phyloP scores from a whole-genome alignment of 495 filamentous ascomycete species.

The Aspergillus mulundensis region DNA sequence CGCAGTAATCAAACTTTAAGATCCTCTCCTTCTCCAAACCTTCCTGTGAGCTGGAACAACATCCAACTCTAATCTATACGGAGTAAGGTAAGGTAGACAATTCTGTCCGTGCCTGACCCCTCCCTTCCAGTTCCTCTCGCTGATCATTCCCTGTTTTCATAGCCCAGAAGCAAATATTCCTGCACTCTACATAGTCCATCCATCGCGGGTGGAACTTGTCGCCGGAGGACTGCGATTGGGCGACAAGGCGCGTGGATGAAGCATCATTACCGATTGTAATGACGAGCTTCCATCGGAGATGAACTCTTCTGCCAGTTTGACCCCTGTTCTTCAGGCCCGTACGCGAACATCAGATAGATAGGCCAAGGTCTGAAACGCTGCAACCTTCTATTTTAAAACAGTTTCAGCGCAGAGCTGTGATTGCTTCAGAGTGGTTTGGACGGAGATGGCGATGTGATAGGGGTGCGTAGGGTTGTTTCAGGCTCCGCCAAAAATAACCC shows the following conservation, averaged over 20 bases:
- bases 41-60: constrained; percentile 13
- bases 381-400: constrained; percentile 8
- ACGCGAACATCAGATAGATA: neutral
- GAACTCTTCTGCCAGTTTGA: too few species aligned
- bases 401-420: constrained; percentile 3
- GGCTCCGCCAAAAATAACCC: neutral
- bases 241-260: constrained; percentile 15
- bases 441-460: constrained; percentile 1
- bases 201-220: neutral
- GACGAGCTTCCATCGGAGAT: neutral
- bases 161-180: neutral
- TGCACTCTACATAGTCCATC: constrained; percentile 1
- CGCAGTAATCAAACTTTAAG: constrained; percentile 3
- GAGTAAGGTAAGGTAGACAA: neutral
- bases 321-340: neutral
- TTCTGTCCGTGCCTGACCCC: neutral
- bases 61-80: neutral
- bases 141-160: constrained; percentile 1
- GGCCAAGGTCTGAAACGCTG: neutral
- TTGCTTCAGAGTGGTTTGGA: constrained; percentile 3
- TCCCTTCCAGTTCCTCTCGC: neutral
- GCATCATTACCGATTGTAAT: neutral
- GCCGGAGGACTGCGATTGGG: constrained; percentile 8
- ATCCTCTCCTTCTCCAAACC: constrained; percentile 2
- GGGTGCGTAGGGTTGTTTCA: constrained; percentile 10